Evolutionary conservation across 768 basidiomycete species (phyloP), one percentile per base, ranked within the genome.

Genomic region (Cystobasidium onofrii): DNA sequence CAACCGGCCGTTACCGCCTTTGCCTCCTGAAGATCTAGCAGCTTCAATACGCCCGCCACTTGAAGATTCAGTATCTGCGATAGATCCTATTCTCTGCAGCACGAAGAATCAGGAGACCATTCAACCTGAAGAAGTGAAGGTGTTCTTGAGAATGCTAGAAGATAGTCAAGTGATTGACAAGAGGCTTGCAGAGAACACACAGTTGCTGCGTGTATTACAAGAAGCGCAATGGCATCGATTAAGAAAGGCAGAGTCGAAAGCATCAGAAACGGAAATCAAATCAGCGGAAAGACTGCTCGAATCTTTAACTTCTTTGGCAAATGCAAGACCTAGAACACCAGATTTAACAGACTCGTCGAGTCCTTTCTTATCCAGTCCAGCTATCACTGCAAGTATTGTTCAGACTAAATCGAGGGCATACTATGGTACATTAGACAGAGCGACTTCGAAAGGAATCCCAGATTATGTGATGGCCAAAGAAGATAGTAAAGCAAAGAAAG

Each of bases 1-100:
- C 1, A 23, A n/a, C 33, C 96, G 80, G 80, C 88, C 33, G 6
- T 36, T 67, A 33, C 66, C 66, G 33, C 34, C 63, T 25, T 25
- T 61, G 31, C 63, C 46, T 25, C 71, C 69, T 15, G 20, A 44
- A 29, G 57, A 60, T 6, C 23, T 34, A 29, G 57, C 57, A 12
- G 57, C 17, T 6, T 2, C 25, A 4, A 27, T 60, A 29, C 25
- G 57, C 15, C 62, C 62, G 23, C 25, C 63, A n/a, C 34, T 39
- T 0, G 43, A 43, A 6, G n/a, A 46, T 15, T 18, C 54, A 17
- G 13, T 23, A 41, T 33, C 43, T 20, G 27, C 41, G 13, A 41
- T 43, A 33, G 31, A 73, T 64, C 55, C 65, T 74, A 46, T 4
- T 9, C 44, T 69, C 3, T 50, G 54, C 31, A 9, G 10, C 18